Percentiles rank a stretch among this genome's conserved stretches.
These are phyloP conservation scores for Coemansia aciculifera DNA, from an alignment of 192 early-diverging fungal species.

Conservation along the genomic window DNA sequence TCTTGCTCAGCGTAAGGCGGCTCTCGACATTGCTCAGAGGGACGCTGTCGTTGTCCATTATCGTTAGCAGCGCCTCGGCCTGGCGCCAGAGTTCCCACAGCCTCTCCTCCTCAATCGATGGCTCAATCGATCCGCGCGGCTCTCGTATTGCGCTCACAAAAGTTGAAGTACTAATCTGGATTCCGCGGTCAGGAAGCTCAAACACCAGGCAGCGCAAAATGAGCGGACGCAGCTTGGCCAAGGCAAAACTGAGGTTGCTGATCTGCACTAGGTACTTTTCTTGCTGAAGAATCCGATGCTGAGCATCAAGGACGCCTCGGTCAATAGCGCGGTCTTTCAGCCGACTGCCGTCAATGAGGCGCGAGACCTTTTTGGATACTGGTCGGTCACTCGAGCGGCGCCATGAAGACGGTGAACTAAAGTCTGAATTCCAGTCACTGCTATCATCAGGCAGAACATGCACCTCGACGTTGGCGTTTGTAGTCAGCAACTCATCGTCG, in stretches of 20 bases:
- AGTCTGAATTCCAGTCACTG: constrained; percentile 59
- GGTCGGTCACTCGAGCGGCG: constrained; percentile 46
- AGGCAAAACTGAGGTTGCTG: constrained; percentile 38
- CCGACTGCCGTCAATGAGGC: constrained; percentile 32
- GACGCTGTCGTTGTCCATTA: constrained; percentile 56
- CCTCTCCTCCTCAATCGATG: constrained; percentile 53
- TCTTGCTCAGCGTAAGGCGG: constrained; percentile 52
- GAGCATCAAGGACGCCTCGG: constrained; percentile 53
- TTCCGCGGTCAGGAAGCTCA: constrained; percentile 54
- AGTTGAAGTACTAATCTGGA: constrained; percentile 41
- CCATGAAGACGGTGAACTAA: constrained; percentile 56
- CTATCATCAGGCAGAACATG: constrained; percentile 52
- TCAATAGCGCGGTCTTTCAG: constrained; percentile 54
- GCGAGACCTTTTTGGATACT: constrained; percentile 26
- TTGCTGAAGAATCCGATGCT: constrained; percentile 53
- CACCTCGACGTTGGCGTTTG: constrained; percentile 28
- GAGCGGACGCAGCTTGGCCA: constrained; percentile 47
- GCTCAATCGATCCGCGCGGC: constrained; percentile 50
- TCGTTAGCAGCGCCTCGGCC: constrained; percentile 53
- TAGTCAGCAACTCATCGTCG: constrained; percentile 44
- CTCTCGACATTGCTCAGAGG: constrained; percentile 34
- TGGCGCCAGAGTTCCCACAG: constrained; percentile 58
- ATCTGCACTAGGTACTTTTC: constrained; percentile 52
- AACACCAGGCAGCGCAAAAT: constrained; percentile 54
- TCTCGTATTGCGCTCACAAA: constrained; percentile 49